Evolutionary conservation across 2,329 filamentous ascomycete genomes (phyloP).

Genomic region (Aspergillus sp.): DNA sequence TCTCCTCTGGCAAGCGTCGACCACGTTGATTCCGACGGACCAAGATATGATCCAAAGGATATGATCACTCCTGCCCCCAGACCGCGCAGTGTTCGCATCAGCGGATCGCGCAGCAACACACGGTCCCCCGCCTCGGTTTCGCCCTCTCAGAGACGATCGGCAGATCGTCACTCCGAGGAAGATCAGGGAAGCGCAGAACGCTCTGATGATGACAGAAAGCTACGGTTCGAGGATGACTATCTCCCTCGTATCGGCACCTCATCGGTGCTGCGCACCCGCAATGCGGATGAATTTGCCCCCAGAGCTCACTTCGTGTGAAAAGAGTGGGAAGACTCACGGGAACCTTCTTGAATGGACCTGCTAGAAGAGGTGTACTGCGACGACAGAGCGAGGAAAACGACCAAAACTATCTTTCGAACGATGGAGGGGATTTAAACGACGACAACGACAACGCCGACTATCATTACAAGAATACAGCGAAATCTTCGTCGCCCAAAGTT

Average conservation of each 20-base stretch:
- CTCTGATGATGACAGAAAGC: slow-evolving; percentile 28
- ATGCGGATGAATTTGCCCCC: slow-evolving; percentile 60
- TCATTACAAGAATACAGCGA: slow-evolving; percentile 16
- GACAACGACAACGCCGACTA: slow-evolving; percentile 26
- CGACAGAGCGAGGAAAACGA: slow-evolving; percentile 61
- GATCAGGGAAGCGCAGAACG: slow-evolving; percentile 30
- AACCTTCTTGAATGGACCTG: slow-evolving; percentile 74
- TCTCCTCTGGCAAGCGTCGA: slow-evolving; percentile 35
- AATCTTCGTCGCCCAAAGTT: slow-evolving; percentile 30
- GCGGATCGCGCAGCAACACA: slow-evolving; percentile 36
- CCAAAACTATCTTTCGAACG: slow-evolving; percentile 21
- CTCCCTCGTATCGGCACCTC: slow-evolving; percentile 26
- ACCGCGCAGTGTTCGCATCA: slow-evolving; percentile 39
- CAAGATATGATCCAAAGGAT: slow-evolving; percentile 23
- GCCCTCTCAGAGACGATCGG: slow-evolving; percentile 28
- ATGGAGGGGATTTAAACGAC: slow-evolving; percentile 23
- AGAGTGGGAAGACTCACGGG: slow-evolving; percentile 70
- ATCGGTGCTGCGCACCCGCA: slow-evolving; percentile 36
- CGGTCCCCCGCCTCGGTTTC: slow-evolving; percentile 36
- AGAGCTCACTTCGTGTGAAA: slow-evolving; percentile 74
- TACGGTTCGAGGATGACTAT: slow-evolving; percentile 30
- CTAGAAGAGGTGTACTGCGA: slow-evolving; percentile 63
- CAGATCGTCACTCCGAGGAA: slow-evolving; percentile 22
- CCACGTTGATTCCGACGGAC: slow-evolving; percentile 21
- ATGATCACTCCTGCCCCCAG: slow-evolving; percentile 45